Percentiles rank a stretch among this genome's conserved stretches.
Evolutionary conservation across 352 stramenopile species (phyloP).

Genomic region (Globisporangium sylvaticum): DNA sequence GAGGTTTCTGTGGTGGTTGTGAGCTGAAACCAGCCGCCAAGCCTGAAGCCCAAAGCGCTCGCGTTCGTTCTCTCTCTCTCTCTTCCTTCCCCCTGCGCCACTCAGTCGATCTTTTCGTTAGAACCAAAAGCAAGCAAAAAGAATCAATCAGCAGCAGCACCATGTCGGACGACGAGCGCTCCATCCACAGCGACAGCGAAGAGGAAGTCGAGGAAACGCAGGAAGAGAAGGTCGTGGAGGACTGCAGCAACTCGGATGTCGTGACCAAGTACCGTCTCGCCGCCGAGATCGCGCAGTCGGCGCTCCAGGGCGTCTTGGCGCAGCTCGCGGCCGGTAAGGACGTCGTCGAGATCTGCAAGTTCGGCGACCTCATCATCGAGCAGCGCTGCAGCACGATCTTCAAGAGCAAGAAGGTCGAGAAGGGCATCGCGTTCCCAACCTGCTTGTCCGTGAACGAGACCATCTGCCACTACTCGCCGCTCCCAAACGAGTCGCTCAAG

Average conservation of each 20-base stretch:
- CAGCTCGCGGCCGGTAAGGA: slow-evolving; percentile 93
- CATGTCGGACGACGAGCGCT: slow-evolving; percentile 51
- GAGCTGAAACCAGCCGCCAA: slow-evolving; percentile 5
- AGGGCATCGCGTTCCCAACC: slow-evolving; percentile 99
- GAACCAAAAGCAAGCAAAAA: slow-evolving; percentile 13
- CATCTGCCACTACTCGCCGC: slow-evolving; percentile 97
- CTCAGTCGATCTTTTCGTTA: slow-evolving; percentile 12
- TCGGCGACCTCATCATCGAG: slow-evolving; percentile 82
- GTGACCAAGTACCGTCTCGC: slow-evolving; percentile 97
- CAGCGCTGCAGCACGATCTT: slow-evolving; percentile 91
- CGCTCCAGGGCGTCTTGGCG: slow-evolving; percentile 92
- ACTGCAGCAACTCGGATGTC: slow-evolving; percentile 90
- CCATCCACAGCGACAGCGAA: slow-evolving; percentile 63
- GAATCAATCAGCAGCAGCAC: slow-evolving; percentile 4
- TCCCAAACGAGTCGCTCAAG: slow-evolving; percentile 81
- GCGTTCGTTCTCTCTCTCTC: not conserved
- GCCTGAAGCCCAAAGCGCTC: not conserved
- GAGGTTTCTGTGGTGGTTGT: slow-evolving; percentile 19
- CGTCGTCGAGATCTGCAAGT: slow-evolving; percentile 95
- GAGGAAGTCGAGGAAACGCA: slow-evolving; percentile 60
- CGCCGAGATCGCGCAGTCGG: slow-evolving; percentile 98
- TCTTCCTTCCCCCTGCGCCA: not conserved
- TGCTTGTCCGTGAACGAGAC: slow-evolving; percentile 99
- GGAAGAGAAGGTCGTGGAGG: slow-evolving; percentile 67
- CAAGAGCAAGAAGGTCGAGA: slow-evolving; percentile 97